These are phyloP conservation scores for Cutaneotrichosporon spelunceum DNA, from an alignment of 1,284 basidiomycete genomes.

Conservation along the genomic window DNA sequence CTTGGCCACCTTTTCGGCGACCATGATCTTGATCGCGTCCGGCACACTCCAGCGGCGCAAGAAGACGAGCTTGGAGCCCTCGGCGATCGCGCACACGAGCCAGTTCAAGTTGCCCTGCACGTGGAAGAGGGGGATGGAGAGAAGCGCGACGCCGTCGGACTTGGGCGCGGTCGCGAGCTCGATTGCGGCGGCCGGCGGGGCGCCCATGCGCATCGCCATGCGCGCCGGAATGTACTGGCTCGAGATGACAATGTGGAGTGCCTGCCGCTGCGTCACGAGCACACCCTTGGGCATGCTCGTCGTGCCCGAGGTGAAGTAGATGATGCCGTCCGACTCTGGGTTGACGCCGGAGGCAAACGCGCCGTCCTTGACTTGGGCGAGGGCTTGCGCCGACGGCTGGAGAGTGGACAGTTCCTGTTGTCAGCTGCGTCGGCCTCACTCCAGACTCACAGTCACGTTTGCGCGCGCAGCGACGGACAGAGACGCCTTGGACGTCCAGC, in stretches of 20 bases:
- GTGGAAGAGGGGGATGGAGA: slow-evolving; percentile 48
- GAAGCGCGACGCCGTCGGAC: slow-evolving; percentile 20
- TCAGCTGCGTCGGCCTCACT: neutral
- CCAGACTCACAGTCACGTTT: neutral
- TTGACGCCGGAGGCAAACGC: slow-evolving; percentile 22
- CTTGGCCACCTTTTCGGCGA: slow-evolving; percentile 34
- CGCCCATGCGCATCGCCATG: slow-evolving; percentile 37
- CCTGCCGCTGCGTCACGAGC: slow-evolving; percentile 44
- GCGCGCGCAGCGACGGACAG: neutral
- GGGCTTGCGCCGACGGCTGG: neutral
- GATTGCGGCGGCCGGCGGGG: slow-evolving; percentile 17
- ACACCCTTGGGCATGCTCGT: slow-evolving; percentile 45
- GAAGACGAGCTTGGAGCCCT: slow-evolving; percentile 41
- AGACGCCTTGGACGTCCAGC: slow-evolving; percentile 12
- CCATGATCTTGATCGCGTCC: slow-evolving; percentile 36
- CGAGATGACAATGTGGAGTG: slow-evolving; percentile 29
- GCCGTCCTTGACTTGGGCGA: slow-evolving; percentile 13
- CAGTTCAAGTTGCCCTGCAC: slow-evolving; percentile 45
- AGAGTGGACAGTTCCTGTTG: slow-evolving; percentile 6
- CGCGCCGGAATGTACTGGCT: slow-evolving; percentile 23
- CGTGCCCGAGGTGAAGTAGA: slow-evolving; percentile 44
- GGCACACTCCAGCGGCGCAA: slow-evolving; percentile 37
- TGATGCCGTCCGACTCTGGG: slow-evolving; percentile 44
- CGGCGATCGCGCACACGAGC: slow-evolving; percentile 41
- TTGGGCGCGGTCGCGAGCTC: slow-evolving; percentile 17